Evolutionary conservation across 768 basidiomycete species (phyloP), one percentile per base, ranked within the genome.

Genomic region (Lactarius hatsudake): DNA sequence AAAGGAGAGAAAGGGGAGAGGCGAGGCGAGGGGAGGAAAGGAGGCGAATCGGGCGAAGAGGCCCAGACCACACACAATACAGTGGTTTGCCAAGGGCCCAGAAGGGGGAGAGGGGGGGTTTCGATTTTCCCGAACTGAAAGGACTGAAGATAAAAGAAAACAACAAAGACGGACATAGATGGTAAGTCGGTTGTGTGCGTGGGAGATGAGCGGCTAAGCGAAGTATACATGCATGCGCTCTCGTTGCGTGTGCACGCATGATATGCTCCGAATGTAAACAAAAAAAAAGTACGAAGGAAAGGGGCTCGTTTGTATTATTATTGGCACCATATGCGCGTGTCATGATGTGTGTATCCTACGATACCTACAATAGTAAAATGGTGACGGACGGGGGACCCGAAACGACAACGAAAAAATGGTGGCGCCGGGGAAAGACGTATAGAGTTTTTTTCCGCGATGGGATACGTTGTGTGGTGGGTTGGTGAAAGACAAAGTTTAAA

Each of bases 111-210:
- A 23, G 48, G 43, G 42, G 42, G 8, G 18, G 2, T 23, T 51
- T 43, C 17, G 23, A 54, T 51, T 66, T 56, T 34, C 18, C 65
- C 56, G 62, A 62, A 62, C 36, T 9, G 55, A 58, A 30, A 34
- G 62, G 58, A 66, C 43, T 9, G 55, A 58, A 34, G 28, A n/a
- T n/a, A 62, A 62, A 36, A 58, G 58, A 36, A 15, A 55, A 63
- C 53, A 23, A 38, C 26, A 53, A 53, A 2, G 15, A 17, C 13
- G 12, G 51, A 53, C 26, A 53, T 26, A 53, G 23, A 53, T 15
- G 51, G 51, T 8, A 53, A 10, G 43, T 45, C 43, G 43, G 43
- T 9, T 45, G 17, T 42, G 42, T 42, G 43, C 20, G 43, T 43
- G 43, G 20, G 43, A n/a, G 51, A 53, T 26, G 51, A 26, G 51